Conservation (phyloP, 2,329 filamentous ascomycete genomes). For the Hypoxylon sp. region DNA sequence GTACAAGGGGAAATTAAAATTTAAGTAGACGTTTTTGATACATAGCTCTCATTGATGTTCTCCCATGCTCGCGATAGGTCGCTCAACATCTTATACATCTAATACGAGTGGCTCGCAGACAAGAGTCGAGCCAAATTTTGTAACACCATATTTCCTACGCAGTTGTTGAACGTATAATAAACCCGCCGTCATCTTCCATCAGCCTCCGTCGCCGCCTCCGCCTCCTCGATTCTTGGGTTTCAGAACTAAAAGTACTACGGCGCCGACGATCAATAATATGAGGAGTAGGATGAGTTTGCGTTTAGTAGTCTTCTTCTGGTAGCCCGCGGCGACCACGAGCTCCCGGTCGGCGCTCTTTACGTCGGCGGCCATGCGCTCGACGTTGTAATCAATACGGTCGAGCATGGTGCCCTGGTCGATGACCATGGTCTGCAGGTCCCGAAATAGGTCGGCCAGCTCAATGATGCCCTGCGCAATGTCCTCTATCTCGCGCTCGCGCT, state of each 20-base stretch:
- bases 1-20: constrained; percentile 34
- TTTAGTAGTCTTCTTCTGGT: constrained; percentile 90
- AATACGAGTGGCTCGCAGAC: constrained; percentile 21
- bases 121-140: constrained; percentile 18
- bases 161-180: constrained; percentile 12
- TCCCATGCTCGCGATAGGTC: constrained; percentile 42
- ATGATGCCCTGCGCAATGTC: constrained; percentile 99
- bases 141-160: constrained; percentile 35
- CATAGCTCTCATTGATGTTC: constrained; percentile 41
- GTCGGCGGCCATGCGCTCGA: constrained; percentile 93
- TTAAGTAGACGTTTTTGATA: constrained; percentile 33
- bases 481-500: constrained; percentile 96
- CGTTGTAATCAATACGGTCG: constrained; percentile 97
- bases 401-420: constrained; percentile 93
- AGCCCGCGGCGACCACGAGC: constrained; percentile 87
- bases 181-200: background rate
- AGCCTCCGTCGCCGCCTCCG: constrained; percentile 23
- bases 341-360: constrained; percentile 95
- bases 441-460: constrained; percentile 95
- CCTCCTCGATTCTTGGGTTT: constrained; percentile 75
- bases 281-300: constrained; percentile 94
- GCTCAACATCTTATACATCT: constrained; percentile 32
- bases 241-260: constrained; percentile 86
- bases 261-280: constrained; percentile 83
- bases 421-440: constrained; percentile 95